phyloP scores from a whole-genome alignment of 805 yeast species.

The Candida stauntonica region DNA sequence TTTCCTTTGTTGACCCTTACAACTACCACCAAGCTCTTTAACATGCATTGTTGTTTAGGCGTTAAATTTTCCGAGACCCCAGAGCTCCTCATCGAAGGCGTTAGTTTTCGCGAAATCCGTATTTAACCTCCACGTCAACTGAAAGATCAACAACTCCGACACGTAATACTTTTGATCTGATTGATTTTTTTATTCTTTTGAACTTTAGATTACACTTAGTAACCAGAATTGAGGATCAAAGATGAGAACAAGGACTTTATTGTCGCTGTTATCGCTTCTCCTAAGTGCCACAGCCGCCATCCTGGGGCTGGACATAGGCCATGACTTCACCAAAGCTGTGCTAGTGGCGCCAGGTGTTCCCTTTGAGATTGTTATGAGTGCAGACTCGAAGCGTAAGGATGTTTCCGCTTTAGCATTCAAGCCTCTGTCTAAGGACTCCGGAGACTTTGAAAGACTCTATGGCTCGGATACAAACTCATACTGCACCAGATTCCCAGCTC shows the following conservation, averaged over 20 bases:
- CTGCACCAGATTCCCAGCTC: constrained; percentile 68
- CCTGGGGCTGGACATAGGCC: constrained; percentile 86
- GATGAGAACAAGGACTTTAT: constrained; percentile 4
- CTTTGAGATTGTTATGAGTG: constrained; percentile 81
- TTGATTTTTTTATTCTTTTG: too few species aligned
- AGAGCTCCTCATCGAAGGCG: too few species aligned
- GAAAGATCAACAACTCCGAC: too few species aligned
- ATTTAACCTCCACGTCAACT: too few species aligned
- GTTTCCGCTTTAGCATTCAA: constrained; percentile 71
- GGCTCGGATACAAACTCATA: constrained; percentile 73
- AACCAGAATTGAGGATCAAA: too few species aligned
- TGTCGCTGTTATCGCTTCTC: constrained; percentile 9
- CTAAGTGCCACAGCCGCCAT: constrained; percentile 48
- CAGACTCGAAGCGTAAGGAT: constrained; percentile 90
- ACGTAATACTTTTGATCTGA: too few species aligned
- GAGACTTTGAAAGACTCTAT: constrained; percentile 59
- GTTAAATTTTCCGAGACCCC: too few species aligned
- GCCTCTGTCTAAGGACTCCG: constrained; percentile 30
- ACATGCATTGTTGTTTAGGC: too few species aligned
- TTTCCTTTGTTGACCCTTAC: background rate
- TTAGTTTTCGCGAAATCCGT: background rate
- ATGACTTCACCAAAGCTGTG: constrained; percentile 80
- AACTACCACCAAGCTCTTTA: too few species aligned
- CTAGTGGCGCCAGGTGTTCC: constrained; percentile 88
- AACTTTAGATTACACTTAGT: too few species aligned